Evolutionary conservation across 2,329 filamentous ascomycete genomes (phyloP).

Genomic region (Nemania serpens): DNA sequence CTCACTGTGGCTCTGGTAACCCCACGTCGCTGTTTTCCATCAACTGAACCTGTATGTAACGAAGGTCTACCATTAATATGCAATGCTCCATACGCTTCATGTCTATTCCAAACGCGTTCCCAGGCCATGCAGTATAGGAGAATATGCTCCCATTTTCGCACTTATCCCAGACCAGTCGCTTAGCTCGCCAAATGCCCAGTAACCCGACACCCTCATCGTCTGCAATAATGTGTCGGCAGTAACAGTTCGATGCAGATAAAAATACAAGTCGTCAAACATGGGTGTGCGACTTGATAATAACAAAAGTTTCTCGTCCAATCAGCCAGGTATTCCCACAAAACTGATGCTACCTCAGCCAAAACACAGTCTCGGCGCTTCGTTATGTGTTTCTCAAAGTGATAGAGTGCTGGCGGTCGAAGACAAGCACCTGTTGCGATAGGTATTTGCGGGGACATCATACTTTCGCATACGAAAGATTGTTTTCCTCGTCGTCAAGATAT

Average conservation of each 20-base stretch:
- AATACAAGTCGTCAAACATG: not conserved
- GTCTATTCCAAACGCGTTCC: not conserved
- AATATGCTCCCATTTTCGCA: not conserved
- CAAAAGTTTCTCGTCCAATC: not conserved
- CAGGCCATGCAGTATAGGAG: not conserved
- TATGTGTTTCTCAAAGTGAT: no score
- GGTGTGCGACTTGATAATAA: not conserved
- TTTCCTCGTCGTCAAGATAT: not conserved
- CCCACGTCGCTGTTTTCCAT: not conserved
- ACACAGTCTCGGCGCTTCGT: no score
- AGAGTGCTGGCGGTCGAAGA: not conserved
- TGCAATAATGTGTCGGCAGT: not conserved
- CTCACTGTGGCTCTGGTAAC: not conserved
- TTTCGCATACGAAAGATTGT: not conserved
- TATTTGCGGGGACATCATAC: not conserved
- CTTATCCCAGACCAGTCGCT: not conserved
- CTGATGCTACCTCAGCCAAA: no score
- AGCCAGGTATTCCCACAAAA: no score
- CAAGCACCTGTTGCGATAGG: not conserved
- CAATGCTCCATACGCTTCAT: not conserved
- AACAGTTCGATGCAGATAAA: not conserved
- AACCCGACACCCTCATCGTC: not conserved
- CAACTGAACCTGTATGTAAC: no score
- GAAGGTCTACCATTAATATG: not conserved
- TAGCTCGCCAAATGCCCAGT: not conserved